Evolutionary conservation across 1,284 basidiomycete genomes (phyloP).

Genomic region (Ganoderma sinense): DNA sequence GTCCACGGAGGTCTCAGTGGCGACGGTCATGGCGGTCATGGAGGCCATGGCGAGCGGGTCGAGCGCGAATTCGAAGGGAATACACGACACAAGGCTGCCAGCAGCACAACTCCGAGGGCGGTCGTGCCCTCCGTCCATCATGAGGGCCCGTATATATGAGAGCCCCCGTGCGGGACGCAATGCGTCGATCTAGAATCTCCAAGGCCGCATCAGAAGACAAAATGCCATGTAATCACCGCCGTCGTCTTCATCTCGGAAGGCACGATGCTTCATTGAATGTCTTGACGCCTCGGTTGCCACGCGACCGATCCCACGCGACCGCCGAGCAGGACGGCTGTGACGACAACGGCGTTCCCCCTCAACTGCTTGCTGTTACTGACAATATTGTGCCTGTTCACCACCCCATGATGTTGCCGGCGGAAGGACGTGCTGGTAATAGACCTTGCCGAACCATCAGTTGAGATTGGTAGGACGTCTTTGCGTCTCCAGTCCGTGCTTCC

Average conservation of each 20-base stretch:
- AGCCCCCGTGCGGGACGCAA: neutral
- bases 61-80: neutral
- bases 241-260: neutral
- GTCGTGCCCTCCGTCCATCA: neutral
- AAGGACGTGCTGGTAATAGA: neutral
- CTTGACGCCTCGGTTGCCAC: constrained; percentile 5
- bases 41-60: constrained; percentile 4
- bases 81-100: constrained; percentile 6
- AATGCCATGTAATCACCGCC: neutral
- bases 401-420: neutral
- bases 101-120: neutral
- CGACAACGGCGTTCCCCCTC: neutral
- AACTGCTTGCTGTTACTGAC: neutral
- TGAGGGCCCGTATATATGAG: neutral
- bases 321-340: neutral
- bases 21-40: neutral
- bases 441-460: neutral
- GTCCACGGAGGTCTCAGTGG: neutral
- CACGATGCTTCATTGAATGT: neutral
- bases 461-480: neutral
- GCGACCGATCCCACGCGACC: neutral
- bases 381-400: neutral
- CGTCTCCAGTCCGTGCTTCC: neutral
- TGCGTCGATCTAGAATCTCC: neutral
- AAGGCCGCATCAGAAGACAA: neutral